phyloP scores from a whole-genome alignment of 2,329 filamentous ascomycete species.

The Westerdykella ornata region DNA sequence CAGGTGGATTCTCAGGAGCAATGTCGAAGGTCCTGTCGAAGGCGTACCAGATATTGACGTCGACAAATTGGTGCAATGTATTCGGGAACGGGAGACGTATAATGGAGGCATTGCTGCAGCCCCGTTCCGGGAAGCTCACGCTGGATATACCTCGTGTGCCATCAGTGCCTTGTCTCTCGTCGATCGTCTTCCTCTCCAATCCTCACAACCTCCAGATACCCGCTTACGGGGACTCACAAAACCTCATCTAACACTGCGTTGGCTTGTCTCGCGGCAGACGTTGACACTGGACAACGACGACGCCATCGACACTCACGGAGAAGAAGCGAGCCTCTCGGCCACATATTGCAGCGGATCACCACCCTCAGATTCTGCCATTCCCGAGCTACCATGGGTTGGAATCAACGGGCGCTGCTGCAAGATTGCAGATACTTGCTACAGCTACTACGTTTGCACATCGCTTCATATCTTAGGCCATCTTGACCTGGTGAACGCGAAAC shows the following conservation, averaged over 20 bases:
- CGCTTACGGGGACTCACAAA: constrained; percentile 33
- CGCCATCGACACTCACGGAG: constrained; percentile 32
- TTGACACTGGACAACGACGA: constrained; percentile 40
- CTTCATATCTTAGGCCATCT: constrained; percentile 36
- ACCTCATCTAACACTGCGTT: constrained; percentile 38
- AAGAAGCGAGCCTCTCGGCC: constrained; percentile 35
- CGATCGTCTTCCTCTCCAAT: constrained; percentile 46
- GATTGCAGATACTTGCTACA: constrained; percentile 88
- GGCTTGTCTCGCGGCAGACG: constrained; percentile 46
- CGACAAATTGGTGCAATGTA: constrained; percentile 60
- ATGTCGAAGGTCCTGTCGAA: constrained; percentile 46
- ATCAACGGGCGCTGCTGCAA: constrained; percentile 93
- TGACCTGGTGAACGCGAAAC: constrained; percentile 51
- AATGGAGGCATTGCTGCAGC: constrained; percentile 79
- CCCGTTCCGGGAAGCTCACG: constrained; percentile 74
- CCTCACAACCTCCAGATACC: constrained; percentile 19
- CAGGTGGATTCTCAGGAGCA: constrained; percentile 70
- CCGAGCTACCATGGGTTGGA: constrained; percentile 56
- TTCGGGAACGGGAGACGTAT: constrained; percentile 64
- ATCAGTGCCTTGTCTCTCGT: constrained; percentile 71
- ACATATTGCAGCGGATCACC: constrained; percentile 26
- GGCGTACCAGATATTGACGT: constrained; percentile 69
- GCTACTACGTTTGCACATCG: constrained; percentile 79
- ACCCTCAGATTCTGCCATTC: constrained; percentile 28
- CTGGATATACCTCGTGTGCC: constrained; percentile 86